Conservation (phyloP, 2,329 filamentous ascomycete genomes). For the Pyricularia sp. region DNA sequence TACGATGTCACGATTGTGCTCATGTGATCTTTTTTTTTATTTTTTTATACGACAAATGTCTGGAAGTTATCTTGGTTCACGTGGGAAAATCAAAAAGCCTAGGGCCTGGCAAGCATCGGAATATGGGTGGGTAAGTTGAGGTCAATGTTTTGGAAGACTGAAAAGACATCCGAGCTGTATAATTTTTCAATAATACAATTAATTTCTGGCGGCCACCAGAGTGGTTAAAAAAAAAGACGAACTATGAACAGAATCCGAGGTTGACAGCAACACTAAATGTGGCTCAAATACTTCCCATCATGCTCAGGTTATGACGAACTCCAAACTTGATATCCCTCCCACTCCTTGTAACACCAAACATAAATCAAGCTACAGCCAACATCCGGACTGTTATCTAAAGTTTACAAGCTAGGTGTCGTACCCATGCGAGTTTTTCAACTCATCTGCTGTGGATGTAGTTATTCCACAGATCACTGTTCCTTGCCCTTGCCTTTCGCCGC, state of each 20-base stretch:
- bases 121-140: no score
- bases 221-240: not conserved
- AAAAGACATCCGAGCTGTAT: no score
- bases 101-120: no score
- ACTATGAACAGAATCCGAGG: not conserved
- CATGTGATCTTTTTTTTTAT: not conserved
- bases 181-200: not conserved
- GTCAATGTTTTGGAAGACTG: no score
- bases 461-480: not conserved
- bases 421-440: not conserved
- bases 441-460: not conserved
- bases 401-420: not conserved
- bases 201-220: not conserved
- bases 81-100: no score
- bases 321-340: not conserved
- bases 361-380: not conserved
- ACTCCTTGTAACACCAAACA: not conserved
- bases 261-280: not conserved
- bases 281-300: not conserved
- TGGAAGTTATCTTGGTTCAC: no score
- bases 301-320: not conserved
- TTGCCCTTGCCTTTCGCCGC: not conserved
- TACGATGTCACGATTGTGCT: not conserved
- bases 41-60: no score
- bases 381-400: not conserved